Evolutionary conservation across 2,329 filamentous ascomycete genomes (phyloP), one percentile per base, ranked within the genome.

Genomic region (Herpotrichia juniperi): DNA sequence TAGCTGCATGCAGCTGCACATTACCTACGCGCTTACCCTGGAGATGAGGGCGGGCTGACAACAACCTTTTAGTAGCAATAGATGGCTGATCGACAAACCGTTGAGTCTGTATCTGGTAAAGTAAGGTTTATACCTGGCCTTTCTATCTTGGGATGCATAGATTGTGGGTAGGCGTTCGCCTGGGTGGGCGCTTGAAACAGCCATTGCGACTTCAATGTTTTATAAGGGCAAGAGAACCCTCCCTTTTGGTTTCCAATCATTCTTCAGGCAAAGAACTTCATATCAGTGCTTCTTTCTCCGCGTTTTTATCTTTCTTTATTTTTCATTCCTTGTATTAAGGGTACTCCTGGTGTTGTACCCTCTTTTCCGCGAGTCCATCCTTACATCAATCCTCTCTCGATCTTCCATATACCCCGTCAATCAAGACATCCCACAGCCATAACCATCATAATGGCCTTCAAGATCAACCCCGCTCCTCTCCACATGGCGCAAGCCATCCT

Each of bases 401-500:
- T 50, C 16, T 30, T 32, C 8, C 30, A 4, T 32, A 42, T 30
- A 26, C 22, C 28, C 25, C 17, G 8, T 42, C 4, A 3, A 16
- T 14, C 3, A 39, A 28, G 24, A 25, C 7, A 24, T 22, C 17
- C 10, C 11, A 28, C 35, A 42, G 4, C 39, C 17, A 48, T 30
- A 37, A 11, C 25, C 42, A 37, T 11, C 26, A 22, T 46, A 24
- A 32, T 42, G 54, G 58, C 45, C 19, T 70, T 73, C 65, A 72
- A 71, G 63, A 66, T 72, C 69, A 69, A 74, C 53, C 71, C 72
- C 10, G 63, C 67, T 19, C 68, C 70, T 25, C 61, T 75, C 50
- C 70, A 69, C 50, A 53, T 73, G 35, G 68, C 69, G 12, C 71
- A 73, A 57, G 55, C 67, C 34, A 52, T 62, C 52, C 57, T 74